Conservation (phyloP, 129 eudicot species). For the sunflower (Helianthus annuus) region HanXRQr2.0-SUNRISE NC_035446.2:141518655-141519154, state of each 20-base stretch:
- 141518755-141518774: constrained; percentile 88
- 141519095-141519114: constrained; percentile 91
- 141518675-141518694: constrained; percentile 72
- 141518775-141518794: constrained; percentile 85
- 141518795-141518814: constrained; percentile 83
- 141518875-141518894: constrained; percentile 81
- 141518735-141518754: constrained; percentile 81
- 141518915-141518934: constrained; percentile 79
- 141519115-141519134: constrained; percentile 84
- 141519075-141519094: constrained; percentile 95
- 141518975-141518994: constrained; percentile 88
- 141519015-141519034: constrained; percentile 83
- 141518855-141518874: constrained; percentile 97
- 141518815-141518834: constrained; percentile 85
- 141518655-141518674: constrained; percentile 82
- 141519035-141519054: constrained; percentile 75
- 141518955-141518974: constrained; percentile 90
- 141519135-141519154: constrained; percentile 94
- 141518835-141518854: constrained; percentile 84
- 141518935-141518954: constrained; percentile 78
- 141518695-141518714: constrained; percentile 87
- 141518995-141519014: constrained; percentile 80
- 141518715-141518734: constrained; percentile 93
- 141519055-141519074: constrained; percentile 90
- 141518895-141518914: constrained; percentile 74